Evolutionary conservation across 176 grass and related monocot species (phyloP), one percentile per base, ranked within the genome.

Genomic region (Triticum turgidum): DNA sequence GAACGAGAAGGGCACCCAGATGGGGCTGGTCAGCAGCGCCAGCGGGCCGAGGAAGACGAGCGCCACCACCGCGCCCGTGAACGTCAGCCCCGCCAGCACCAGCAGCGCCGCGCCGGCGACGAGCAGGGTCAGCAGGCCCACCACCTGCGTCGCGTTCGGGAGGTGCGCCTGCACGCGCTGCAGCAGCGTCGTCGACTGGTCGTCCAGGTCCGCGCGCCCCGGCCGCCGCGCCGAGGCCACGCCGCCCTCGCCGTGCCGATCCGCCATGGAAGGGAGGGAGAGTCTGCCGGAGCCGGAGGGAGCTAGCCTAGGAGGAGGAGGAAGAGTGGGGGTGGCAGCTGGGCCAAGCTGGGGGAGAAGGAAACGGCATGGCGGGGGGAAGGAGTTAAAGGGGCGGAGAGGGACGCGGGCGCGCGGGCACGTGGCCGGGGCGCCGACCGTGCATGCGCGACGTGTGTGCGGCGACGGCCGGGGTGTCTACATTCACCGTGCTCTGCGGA

Each of bases 1-100:
- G 56, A 89, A 4, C 11, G 64, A 89, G 47, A 92, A 64, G 17
- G 97, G 97, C 80, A 99, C 87, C 97, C 97, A 99, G 66, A 99
- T 88, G 5, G 97, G 97, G 92, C 94, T 96, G 15, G 97, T 94
- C 24, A 99, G 80, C 24, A 99, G 94, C 15, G 93, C 72, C 10
- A 99, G 69, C 15, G 94, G 94, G 22, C 85, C 89, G 9, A 99
- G 80, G 89, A 99, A 89, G 77, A 93, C 74, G 37, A 96, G 87
- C 35, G 78, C 92, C 18, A 89, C 69, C 4, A 96, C 87, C 11
- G 85, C 82, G 71, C 89, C 94, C 25, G 90, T 90, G 24, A 99
- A 80, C 80, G 90, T 94, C 20, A 93, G 37, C 22, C 97, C 97
- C 9, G 85, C 91, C 2, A 99, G 83, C 9, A 93, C 83, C 6